phyloP scores from a whole-genome alignment of 176 grass and related monocot genomes.

The sorghum (Sorghum bicolor) region Sorghum_bicolor_NCBIv3 NC_012870.2:56866501-56867000 shows the following conservation, averaged over 20 bases:
- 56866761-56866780: conserved; percentile 64
- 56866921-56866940: conserved; percentile 91
- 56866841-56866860: conserved; percentile 65
- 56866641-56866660: conserved; percentile 80
- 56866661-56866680: conserved; percentile 55
- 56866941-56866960: conserved; percentile 54
- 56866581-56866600: not conserved
- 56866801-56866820: conserved; percentile 80
- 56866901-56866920: conserved; percentile 82
- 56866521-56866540: conserved; percentile 91
- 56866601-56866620: not conserved
- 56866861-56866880: conserved; percentile 49
- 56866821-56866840: conserved; percentile 79
- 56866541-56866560: conserved; percentile 82
- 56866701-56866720: conserved; percentile 63
- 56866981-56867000: conserved; percentile 51
- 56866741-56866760: conserved; percentile 74
- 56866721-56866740: conserved; percentile 88
- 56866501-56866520: conserved; percentile 78
- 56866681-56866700: conserved; percentile 64
- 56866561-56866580: not conserved
- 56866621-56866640: conserved; percentile 13
- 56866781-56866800: conserved; percentile 57
- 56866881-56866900: conserved; percentile 71
- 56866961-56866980: conserved; percentile 56